phyloP scores from a whole-genome alignment of 441 rosid species.

The Dalechampia spathulata region DNA sequence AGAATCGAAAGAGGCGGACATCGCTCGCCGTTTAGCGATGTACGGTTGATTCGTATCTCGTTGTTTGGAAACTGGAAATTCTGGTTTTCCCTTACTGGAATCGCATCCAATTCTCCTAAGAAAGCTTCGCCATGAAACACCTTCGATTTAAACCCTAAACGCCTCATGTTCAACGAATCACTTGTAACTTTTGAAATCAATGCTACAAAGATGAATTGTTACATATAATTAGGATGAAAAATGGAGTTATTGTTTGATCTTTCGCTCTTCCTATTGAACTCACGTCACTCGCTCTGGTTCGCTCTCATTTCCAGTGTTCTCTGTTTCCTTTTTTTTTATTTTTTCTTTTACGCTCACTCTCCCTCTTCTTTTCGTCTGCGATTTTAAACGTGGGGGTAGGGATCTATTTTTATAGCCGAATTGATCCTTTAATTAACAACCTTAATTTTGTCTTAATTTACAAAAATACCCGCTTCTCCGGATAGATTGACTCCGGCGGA shows the following conservation, averaged over 20 bases:
- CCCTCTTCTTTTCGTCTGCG: slow-evolving; percentile 5
- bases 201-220: too few species aligned
- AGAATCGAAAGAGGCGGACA: slow-evolving; percentile 93
- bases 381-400: slow-evolving; percentile 5
- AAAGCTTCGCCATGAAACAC: slow-evolving; percentile 72
- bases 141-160: slow-evolving; percentile 70
- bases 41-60: slow-evolving; percentile 84
- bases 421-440: slow-evolving; percentile 1
- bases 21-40: slow-evolving; percentile 63
- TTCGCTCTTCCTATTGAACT: not conserved
- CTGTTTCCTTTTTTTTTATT: not conserved
- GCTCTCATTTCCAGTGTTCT: too few species aligned
- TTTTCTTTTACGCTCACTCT: not conserved
- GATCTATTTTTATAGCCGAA: slow-evolving; percentile 28
- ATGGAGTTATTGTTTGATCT: not conserved
- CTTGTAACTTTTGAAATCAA: too few species aligned
- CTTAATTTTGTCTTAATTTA: slow-evolving; percentile 18
- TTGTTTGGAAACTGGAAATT: slow-evolving; percentile 77
- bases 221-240: slow-evolving; percentile 6
- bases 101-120: slow-evolving; percentile 76
- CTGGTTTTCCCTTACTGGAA: slow-evolving; percentile 41
- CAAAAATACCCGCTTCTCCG: slow-evolving; percentile 16
- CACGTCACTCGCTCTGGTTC: not conserved
- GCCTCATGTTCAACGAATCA: slow-evolving; percentile 40
- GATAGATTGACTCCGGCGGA: too few species aligned